Evolutionary conservation across 345 rosid genomes (phyloP).

Genomic region (Salix dunnii): DNA sequence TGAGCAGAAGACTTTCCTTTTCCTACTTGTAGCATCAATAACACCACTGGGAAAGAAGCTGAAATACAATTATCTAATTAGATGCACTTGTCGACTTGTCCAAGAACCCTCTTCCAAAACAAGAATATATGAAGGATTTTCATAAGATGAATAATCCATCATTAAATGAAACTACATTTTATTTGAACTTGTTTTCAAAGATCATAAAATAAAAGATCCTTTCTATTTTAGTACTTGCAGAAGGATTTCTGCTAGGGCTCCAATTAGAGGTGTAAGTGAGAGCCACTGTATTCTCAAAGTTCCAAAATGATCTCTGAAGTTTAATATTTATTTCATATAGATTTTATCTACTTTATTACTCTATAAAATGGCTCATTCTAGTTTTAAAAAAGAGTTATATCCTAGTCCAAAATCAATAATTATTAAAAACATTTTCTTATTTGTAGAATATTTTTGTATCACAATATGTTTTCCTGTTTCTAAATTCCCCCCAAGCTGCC

Average conservation of each 20-base stretch:
- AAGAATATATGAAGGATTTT: background rate
- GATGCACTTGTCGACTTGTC: conserved; percentile 6
- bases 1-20: background rate
- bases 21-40: background rate
- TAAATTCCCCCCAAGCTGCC: background rate
- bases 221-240: background rate
- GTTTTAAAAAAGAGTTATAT: too few species aligned
- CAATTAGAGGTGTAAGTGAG: too few species aligned
- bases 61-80: background rate
- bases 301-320: too few species aligned
- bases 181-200: background rate
- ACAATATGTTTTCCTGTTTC: too few species aligned
- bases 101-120: background rate
- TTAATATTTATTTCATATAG: too few species aligned
- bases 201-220: background rate
- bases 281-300: too few species aligned
- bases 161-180: background rate
- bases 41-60: background rate
- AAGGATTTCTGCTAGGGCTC: background rate
- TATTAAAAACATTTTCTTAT: too few species aligned
- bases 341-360: too few species aligned
- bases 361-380: too few species aligned
- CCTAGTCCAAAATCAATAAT: too few species aligned
- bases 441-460: too few species aligned
- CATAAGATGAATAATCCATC: background rate